Evolutionary conservation across 768 basidiomycete species (phyloP), one percentile per base, ranked within the genome.

Genomic region (Pisolithus sp.): DNA sequence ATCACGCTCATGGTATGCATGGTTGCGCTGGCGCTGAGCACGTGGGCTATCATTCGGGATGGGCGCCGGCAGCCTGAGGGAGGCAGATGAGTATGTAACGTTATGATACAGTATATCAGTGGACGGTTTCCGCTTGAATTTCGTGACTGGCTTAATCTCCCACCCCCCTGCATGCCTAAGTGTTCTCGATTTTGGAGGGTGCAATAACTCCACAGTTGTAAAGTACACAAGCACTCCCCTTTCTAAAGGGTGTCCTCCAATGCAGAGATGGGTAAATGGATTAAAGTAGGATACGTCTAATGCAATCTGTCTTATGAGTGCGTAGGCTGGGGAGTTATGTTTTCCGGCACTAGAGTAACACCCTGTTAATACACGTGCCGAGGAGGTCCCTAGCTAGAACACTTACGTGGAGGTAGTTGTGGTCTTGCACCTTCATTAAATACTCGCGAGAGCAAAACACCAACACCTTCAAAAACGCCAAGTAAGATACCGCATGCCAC

Each of bases 401-500:
- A 76, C 90, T 65, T 62, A 93, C 90, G 58, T 67, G 83, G 86
- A 54, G 87, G 84, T 69, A 89, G 73, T 64, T 87, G 86, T 58
- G 88, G 90, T 62, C 87, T 77, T 59, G 84, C 82, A 52, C 80
- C 81, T 64, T 90, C 89, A 62, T 86, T 88, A 68, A 96, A 88
- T 57, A 93, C 86, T 54, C 95, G 81, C 45, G 84, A 86, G 55
- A 97, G 74, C 23, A 98, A 76, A 7, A 98, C 94, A 59, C 95
- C 95, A 20, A 97, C 93, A 62, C 94, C 94, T 71, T 92, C 89
- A 63, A 93, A 90, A 12, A 93, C 89, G 59, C 95, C 94, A 23
- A 99, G 80, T 23, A 99, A 76, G 53, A 99, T 94, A 66, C 94
- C 95, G 65, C 96, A 98, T 15, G 90, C 89, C 43, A 99, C 79